Percentiles rank a stretch among this genome's conserved stretches.
phyloP scores from a whole-genome alignment of 371 early-diverging fungal species.

The Batrachochytrium dendrobatidis region DNA sequence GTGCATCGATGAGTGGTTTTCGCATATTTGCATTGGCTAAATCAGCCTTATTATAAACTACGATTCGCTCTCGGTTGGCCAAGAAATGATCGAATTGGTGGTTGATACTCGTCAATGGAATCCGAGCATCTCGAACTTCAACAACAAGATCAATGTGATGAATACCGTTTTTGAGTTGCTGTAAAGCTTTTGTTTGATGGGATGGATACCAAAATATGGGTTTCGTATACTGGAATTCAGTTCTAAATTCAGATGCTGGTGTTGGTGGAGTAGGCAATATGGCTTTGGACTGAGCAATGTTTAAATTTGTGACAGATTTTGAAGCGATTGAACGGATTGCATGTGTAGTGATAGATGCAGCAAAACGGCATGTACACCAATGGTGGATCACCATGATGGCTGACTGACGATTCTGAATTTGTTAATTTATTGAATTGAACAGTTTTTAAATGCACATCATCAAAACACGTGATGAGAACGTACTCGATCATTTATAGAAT shows the following conservation, averaged over 20 bases:
- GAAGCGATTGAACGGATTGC: too few relatives aligned
- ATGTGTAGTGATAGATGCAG: too few relatives aligned
- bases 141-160: slow-evolving; percentile 74
- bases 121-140: slow-evolving; percentile 85
- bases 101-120: slow-evolving; percentile 86
- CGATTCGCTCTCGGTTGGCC: slow-evolving; percentile 56
- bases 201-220: slow-evolving; percentile 92
- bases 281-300: too few relatives aligned
- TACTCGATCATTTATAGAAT: too few relatives aligned
- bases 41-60: slow-evolving; percentile 91
- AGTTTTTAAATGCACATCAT: too few relatives aligned
- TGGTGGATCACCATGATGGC: too few relatives aligned
- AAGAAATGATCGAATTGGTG: slow-evolving; percentile 69
- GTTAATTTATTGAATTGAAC: too few relatives aligned
- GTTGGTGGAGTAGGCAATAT: too few relatives aligned
- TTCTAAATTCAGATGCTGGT: slow-evolving; percentile 1
- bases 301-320: too few relatives aligned
- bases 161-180: slow-evolving; percentile 29
- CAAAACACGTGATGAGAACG: too few relatives aligned
- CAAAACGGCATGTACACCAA: too few relatives aligned
- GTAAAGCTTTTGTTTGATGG: slow-evolving; percentile 84
- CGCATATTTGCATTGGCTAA: slow-evolving; percentile 57
- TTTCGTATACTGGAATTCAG: slow-evolving; percentile 39
- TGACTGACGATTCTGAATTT: too few relatives aligned
- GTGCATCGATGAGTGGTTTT: slow-evolving; percentile 41